These are phyloP conservation scores for Erythrobasidium hasegawianum DNA, from an alignment of 1,284 basidiomycete genomes.

Conservation along the genomic window DNA sequence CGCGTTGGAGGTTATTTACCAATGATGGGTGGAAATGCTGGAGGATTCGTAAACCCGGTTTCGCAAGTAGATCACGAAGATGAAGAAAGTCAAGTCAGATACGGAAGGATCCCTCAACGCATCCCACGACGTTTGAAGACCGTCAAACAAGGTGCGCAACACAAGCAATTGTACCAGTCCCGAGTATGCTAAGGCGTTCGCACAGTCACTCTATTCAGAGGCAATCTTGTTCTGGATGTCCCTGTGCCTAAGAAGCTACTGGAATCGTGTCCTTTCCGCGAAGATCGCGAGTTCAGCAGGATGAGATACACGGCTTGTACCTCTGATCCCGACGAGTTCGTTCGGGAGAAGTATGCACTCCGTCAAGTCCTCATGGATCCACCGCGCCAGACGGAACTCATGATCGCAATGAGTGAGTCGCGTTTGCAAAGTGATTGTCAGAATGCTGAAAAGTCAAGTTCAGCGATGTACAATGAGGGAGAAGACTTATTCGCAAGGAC, in stretches of 20 bases:
- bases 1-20: slow-evolving; percentile 13
- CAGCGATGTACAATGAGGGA: slow-evolving; percentile 55
- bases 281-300: slow-evolving; percentile 85
- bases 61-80: slow-evolving; percentile 35
- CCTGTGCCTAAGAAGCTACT: slow-evolving; percentile 80
- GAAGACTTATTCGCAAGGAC: slow-evolving; percentile 68
- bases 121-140: slow-evolving; percentile 84
- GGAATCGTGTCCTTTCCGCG: slow-evolving; percentile 67
- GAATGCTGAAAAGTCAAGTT: slow-evolving; percentile 12
- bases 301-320: slow-evolving; percentile 62
- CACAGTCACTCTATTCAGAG: slow-evolving; percentile 67
- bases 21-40: slow-evolving; percentile 7
- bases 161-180: too few relatives aligned
- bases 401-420: slow-evolving; percentile 72
- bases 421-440: too few relatives aligned
- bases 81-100: slow-evolving; percentile 54
- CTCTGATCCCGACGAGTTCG: slow-evolving; percentile 80
- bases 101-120: slow-evolving; percentile 78
- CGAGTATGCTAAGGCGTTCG: slow-evolving; percentile 15
- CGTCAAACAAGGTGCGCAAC: slow-evolving; percentile 63
- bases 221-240: slow-evolving; percentile 83
- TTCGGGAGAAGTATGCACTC: slow-evolving; percentile 70
- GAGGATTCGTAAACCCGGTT: slow-evolving; percentile 26
- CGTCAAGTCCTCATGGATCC: slow-evolving; percentile 85
- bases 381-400: slow-evolving; percentile 72